phyloP scores from a whole-genome alignment of 129 eudicot genomes.

The Flaveria ramosissima region DNA sequence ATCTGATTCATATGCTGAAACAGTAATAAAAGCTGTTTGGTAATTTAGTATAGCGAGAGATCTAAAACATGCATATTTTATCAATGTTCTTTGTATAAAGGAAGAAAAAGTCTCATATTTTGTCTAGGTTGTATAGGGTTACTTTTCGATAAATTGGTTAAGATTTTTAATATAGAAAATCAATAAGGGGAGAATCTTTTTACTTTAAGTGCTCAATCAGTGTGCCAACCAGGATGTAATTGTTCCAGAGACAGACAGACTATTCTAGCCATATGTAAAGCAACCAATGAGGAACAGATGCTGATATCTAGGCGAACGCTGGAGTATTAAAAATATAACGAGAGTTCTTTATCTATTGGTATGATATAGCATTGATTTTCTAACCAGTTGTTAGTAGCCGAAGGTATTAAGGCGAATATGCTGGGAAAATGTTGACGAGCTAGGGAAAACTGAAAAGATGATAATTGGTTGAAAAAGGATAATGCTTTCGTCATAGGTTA shows the following conservation, averaged over 20 bases:
- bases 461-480: not conserved
- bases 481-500: not conserved
- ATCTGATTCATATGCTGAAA: not conserved
- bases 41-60: not conserved
- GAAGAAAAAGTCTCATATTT: not conserved
- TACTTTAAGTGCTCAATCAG: not conserved
- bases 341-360: not conserved
- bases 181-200: not conserved
- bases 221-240: constrained; percentile 6
- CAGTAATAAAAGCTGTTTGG: not conserved
- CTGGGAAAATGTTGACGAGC: not conserved
- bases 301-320: not conserved
- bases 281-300: not conserved
- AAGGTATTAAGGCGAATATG: not conserved
- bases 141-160: constrained; percentile 16
- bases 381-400: not conserved
- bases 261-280: not conserved
- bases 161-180: not conserved
- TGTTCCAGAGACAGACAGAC: not conserved
- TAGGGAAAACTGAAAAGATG: not conserved
- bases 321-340: not conserved
- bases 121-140: constrained; percentile 1
- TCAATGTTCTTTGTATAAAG: not conserved
- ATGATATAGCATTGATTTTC: not conserved
- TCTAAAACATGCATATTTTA: not conserved